Evolutionary conservation across 139 green algal genomes (phyloP).

Genomic region (Micractinium sp.): DNA sequence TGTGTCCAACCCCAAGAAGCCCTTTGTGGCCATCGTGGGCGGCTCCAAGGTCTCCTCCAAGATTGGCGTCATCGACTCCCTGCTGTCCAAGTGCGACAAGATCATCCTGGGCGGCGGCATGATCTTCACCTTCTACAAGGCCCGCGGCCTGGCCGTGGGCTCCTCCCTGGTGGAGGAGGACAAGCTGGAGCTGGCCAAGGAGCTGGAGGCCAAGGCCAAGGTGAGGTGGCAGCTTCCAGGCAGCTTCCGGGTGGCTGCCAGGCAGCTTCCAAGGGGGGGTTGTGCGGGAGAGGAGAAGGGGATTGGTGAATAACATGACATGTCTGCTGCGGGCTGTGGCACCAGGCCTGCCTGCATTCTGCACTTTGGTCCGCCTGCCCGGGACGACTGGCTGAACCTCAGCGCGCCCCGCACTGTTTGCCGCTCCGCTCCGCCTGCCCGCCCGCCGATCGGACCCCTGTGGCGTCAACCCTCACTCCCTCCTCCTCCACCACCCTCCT

Average conservation of each 20-base stretch:
- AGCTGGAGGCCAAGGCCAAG: constrained; percentile 87
- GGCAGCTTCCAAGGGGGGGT: too few relatives aligned
- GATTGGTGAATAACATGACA: too few relatives aligned
- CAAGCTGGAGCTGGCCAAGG: constrained; percentile 97
- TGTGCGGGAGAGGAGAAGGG: too few relatives aligned
- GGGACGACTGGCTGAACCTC: too few relatives aligned
- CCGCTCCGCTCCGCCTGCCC: too few relatives aligned
- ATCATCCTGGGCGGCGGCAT: constrained; percentile 94
- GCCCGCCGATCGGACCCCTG: too few relatives aligned
- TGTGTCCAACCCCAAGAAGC: constrained; percentile 88
- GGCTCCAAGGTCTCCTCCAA: constrained; percentile 99
- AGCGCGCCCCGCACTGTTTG: too few relatives aligned
- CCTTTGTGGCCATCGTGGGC: constrained; percentile 98
- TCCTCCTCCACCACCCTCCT: not conserved
- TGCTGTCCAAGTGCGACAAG: constrained; percentile 96
- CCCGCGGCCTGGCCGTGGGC: constrained; percentile 78
- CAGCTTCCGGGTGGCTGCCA: too few relatives aligned
- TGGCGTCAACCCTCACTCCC: too few relatives aligned
- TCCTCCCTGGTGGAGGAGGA: constrained; percentile 98
- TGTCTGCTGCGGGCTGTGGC: too few relatives aligned
- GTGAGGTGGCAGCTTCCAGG: constrained; percentile 21
- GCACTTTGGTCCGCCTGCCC: too few relatives aligned
- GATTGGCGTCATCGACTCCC: constrained; percentile 98
- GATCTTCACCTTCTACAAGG: constrained; percentile 99
- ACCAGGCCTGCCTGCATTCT: too few relatives aligned